Percentiles rank a stretch among this genome's conserved stretches.
phyloP scores from a whole-genome alignment of 139 green algal species.

The Asterochloris sp. region DNA sequence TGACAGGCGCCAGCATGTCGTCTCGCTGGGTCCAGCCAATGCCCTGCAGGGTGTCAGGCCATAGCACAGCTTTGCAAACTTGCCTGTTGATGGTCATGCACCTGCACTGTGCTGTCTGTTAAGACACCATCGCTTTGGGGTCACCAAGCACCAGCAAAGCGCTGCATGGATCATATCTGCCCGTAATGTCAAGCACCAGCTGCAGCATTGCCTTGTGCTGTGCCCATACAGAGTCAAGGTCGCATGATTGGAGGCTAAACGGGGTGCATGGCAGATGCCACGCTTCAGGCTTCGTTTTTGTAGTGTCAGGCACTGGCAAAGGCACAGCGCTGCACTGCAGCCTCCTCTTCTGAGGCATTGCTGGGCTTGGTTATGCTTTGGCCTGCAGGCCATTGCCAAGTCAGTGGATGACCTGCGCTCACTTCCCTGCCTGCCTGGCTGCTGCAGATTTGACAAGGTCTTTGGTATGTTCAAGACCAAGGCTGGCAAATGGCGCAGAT shows the following conservation, averaged over 20 bases:
- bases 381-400: not conserved
- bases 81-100: too few species aligned
- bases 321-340: not conserved
- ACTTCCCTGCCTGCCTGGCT: not conserved
- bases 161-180: too few species aligned
- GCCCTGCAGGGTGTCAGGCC: not conserved
- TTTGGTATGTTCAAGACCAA: conserved; percentile 31
- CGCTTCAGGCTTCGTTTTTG: not conserved
- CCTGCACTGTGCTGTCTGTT: too few species aligned
- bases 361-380: not conserved
- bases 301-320: not conserved
- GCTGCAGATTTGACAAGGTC: conserved; percentile 42
- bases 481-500: conserved; percentile 23
- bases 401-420: not conserved
- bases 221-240: not conserved
- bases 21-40: too few species aligned
- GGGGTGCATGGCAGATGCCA: not conserved
- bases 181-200: too few species aligned
- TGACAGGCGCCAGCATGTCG: too few species aligned
- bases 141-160: too few species aligned
- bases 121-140: too few species aligned
- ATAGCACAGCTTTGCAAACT: not conserved
- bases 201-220: not conserved
- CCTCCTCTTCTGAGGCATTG: not conserved
- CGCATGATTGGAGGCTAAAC: not conserved